Evolutionary conservation across 148 eudicot species (phyloP).

Genomic region (Selenicereus undatus): DNA sequence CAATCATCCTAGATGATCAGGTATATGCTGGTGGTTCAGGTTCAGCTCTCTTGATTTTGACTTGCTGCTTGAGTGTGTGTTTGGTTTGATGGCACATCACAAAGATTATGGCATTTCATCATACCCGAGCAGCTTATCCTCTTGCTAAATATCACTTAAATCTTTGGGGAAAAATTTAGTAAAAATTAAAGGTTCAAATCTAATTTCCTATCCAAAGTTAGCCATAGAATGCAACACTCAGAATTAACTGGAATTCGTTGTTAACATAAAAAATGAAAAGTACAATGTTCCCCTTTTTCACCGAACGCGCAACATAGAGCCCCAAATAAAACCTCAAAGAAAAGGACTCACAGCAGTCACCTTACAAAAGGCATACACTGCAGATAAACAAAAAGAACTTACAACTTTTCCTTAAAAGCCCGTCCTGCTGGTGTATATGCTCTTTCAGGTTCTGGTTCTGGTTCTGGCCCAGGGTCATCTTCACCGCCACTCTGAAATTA

Average conservation of each 20-base stretch:
- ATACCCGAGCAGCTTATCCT: no score
- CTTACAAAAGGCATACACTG: background rate
- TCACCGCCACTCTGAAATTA: slow-evolving; percentile 53
- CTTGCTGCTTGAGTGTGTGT: no score
- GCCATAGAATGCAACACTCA: no score
- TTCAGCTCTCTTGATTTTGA: no score
- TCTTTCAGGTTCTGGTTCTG: slow-evolving; percentile 74
- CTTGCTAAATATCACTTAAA: no score
- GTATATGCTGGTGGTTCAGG: no score
- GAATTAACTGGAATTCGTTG: background rate
- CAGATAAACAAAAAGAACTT: slow-evolving; percentile 31
- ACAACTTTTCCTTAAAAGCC: slow-evolving; percentile 83
- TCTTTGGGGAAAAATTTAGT: no score
- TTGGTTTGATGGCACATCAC: no score
- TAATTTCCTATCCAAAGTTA: no score
- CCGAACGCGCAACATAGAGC: background rate
- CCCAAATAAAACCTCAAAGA: background rate
- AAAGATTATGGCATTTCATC: no score
- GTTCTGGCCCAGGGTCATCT: slow-evolving; percentile 64
- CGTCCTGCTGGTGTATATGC: slow-evolving; percentile 83
- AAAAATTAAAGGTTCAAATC: no score
- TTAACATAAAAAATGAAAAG: background rate
- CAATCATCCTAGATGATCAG: no score
- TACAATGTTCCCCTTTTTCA: background rate
- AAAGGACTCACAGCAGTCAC: background rate